A percentile compares a stretch with the other conserved stretches of the same genome.
Evolutionary conservation across 257 asterid species (phyloP).

Genomic region (Plantago ovata): DNA sequence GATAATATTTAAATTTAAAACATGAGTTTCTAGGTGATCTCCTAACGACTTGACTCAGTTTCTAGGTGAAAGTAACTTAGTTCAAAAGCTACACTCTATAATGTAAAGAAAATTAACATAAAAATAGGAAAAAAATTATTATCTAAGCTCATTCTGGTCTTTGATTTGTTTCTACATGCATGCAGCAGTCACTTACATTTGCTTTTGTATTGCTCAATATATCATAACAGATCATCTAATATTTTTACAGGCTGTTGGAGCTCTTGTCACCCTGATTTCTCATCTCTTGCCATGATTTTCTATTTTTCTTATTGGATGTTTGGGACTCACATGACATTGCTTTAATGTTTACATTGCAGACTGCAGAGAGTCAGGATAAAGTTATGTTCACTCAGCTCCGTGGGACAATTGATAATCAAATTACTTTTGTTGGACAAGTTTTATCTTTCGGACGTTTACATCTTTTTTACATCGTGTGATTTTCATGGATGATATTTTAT

Average conservation of each 20-base stretch:
- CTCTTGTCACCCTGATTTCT: constrained; percentile 77
- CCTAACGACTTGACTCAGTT: no score
- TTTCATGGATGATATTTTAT: constrained; percentile 25
- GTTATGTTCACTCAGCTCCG: constrained; percentile 34
- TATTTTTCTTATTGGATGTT: constrained; percentile 90
- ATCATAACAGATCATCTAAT: constrained; percentile 40
- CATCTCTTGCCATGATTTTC: constrained; percentile 82
- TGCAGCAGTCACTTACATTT: constrained; percentile 16
- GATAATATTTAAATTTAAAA: no score
- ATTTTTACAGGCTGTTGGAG: constrained; percentile 95
- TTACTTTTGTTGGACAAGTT: constrained; percentile 46
- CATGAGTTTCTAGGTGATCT: no score
- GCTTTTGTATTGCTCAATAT: constrained; percentile 12
- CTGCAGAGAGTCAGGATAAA: constrained; percentile 67
- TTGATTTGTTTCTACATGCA: constrained; percentile 16
- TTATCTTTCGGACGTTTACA: constrained; percentile 34
- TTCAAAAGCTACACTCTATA: no score
- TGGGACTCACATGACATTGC: constrained; percentile 98
- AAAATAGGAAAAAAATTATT: no score
- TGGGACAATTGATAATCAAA: constrained; percentile 30
- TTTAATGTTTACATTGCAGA: constrained; percentile 88
- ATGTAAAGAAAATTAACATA: no score
- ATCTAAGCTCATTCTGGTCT: constrained; percentile 13
- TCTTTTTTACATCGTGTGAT: constrained; percentile 36
- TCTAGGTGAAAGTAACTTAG: no score